phyloP scores from a whole-genome alignment of 164 flowering plant genomes.

The Chloranthus sessilifolius region DNA sequence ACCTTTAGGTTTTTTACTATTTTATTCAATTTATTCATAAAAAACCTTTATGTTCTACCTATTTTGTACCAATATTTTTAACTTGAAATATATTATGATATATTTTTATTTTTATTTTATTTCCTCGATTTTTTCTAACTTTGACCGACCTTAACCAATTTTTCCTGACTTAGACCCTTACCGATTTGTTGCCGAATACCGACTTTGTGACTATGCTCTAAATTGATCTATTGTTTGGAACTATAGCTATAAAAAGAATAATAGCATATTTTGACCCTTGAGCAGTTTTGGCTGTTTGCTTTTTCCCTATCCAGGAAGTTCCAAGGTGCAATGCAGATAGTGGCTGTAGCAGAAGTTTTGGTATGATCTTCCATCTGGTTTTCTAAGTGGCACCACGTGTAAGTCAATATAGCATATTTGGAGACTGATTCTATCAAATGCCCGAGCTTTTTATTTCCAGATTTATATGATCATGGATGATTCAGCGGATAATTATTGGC shows the following conservation, averaged over 20 bases:
- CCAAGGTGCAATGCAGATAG: slow-evolving; percentile 76
- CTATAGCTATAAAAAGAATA: neutral
- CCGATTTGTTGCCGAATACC: too few species aligned
- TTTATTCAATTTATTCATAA: too few species aligned
- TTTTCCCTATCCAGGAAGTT: slow-evolving; percentile 62
- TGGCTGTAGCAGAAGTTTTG: slow-evolving; percentile 68
- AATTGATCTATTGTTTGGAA: neutral
- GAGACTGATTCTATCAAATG: neutral
- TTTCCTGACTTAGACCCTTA: too few species aligned
- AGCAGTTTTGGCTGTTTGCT: slow-evolving; percentile 4
- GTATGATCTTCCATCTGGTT: slow-evolving; percentile 33
- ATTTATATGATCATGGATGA: slow-evolving; percentile 56
- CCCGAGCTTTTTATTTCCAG: slow-evolving; percentile 32
- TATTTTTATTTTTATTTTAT: too few species aligned
- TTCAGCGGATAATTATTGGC: slow-evolving; percentile 63
- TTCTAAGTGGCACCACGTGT: neutral
- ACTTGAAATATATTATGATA: too few species aligned
- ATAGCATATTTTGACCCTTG: neutral
- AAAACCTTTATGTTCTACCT: too few species aligned
- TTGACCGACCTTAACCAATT: too few species aligned
- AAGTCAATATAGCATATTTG: neutral
- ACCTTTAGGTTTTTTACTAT: too few species aligned
- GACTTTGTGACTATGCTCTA: too few species aligned
- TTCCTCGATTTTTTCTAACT: too few species aligned
- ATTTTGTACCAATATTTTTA: too few species aligned